Conservation (phyloP, 768 basidiomycete species). For the Coprinopsis marcescibilis region DNA sequence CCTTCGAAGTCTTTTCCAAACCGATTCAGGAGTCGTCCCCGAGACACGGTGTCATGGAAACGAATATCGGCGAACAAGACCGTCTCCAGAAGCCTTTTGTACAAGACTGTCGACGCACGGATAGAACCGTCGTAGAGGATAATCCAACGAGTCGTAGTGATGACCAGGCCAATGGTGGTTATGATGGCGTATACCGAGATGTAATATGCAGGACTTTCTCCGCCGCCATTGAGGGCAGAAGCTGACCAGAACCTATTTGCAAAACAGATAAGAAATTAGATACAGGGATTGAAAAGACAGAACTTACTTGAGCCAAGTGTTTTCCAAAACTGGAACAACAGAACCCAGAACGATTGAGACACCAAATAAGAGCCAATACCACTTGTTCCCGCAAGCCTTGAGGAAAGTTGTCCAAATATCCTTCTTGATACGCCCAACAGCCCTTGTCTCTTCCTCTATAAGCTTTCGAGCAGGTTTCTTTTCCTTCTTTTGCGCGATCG, state of each 20-base stretch:
- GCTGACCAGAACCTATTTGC: slow-evolving; percentile 52
- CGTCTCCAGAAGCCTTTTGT: slow-evolving; percentile 68
- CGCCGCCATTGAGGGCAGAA: slow-evolving; percentile 33
- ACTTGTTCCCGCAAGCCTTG: slow-evolving; percentile 36
- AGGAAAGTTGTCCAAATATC: slow-evolving; percentile 54
- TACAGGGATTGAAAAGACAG: background rate
- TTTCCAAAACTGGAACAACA: slow-evolving; percentile 62
- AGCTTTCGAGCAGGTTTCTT: slow-evolving; percentile 64
- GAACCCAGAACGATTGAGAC: slow-evolving; percentile 51
- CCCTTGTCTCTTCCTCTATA: slow-evolving; percentile 79
- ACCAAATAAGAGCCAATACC: slow-evolving; percentile 56
- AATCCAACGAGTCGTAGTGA: slow-evolving; percentile 62
- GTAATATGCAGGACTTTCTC: slow-evolving; percentile 51
- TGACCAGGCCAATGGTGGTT: slow-evolving; percentile 34
- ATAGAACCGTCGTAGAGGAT: slow-evolving; percentile 82
- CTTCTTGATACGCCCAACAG: slow-evolving; percentile 60
- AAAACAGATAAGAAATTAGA: background rate
- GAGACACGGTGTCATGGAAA: slow-evolving; percentile 89
- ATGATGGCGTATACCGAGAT: slow-evolving; percentile 63
- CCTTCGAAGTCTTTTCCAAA: slow-evolving; percentile 91
- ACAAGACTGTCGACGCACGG: slow-evolving; percentile 70
- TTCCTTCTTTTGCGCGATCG: slow-evolving; percentile 23
- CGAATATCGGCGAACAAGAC: slow-evolving; percentile 85
- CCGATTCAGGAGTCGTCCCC: slow-evolving; percentile 77
- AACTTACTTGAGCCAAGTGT: slow-evolving; percentile 58